Evolutionary conservation across 2,329 filamentous ascomycete species (phyloP), one percentile per base, ranked within the genome.

Genomic region (Rutstroemia sp.): DNA sequence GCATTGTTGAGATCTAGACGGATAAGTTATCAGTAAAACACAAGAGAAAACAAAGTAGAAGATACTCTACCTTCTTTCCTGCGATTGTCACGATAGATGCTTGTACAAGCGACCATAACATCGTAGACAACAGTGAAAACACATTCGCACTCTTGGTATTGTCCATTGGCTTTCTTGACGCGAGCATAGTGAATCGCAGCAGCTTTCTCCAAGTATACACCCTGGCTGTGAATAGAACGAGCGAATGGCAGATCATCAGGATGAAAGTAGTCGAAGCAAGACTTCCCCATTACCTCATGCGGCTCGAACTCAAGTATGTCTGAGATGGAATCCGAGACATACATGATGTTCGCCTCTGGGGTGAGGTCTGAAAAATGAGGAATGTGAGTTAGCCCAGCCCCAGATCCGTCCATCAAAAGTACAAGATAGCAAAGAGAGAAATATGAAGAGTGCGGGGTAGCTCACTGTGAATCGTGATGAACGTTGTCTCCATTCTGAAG

Each of bases 81-180:
- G n/a, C 9, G 6, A 5, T n/a, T n/a, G 54, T 78, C 76, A 52
- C 78, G 78, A 69, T 94, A 95, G 60, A 94, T 80, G 67, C 87
- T 91, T 12, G 86, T 92, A 67, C 88, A 91, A 42, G 88, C 89
- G 49, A 95, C 88, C 71, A 95, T 76, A 21, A 94, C 88, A 77
- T 95, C 87, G 70, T 95, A 88, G 45, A 95, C 90, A 44, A 95
- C 78, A 5, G 89, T 94, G 69, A 95, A 95, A 70, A 89, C 91
- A 71, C 89, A 94, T 72, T 95, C 90, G 72, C 89, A 94, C 60
- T 82, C 83, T 40, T 92, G 75, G 84, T 87, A 95, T 23, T 6
- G 14, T 6, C 87, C 88, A 65, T 86, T 75, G 47, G 79, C 83
- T 56, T 87, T 82, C 64, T 78, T 79, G 60, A 95, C 81, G 38